Evolutionary conservation across 2,329 filamentous ascomycete species (phyloP), one percentile per base, ranked within the genome.

Genomic region (Penicillium sp.): DNA sequence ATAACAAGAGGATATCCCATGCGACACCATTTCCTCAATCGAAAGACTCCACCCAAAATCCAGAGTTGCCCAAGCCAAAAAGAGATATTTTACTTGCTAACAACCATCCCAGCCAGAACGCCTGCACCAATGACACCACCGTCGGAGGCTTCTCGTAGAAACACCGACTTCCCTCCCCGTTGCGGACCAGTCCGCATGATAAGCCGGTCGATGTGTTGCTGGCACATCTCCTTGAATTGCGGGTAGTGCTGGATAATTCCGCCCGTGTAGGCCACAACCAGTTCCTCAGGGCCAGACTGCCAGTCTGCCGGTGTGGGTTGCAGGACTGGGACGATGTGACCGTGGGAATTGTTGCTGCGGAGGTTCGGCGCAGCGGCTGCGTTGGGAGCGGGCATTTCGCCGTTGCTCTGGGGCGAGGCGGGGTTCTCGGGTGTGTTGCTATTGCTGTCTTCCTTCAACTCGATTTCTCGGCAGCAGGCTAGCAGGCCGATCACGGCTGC

Each of bases 191-290:
- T 74, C 30, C 71, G 65, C 72, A 76, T 74, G 18, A 81, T 74
- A 13, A 81, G 67, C 4, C 73, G 70, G 54, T 90, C 84, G 44
- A 92, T 77, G 64, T 88, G 88, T 13, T 72, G 63, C 68, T 91
- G 87, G 57, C 86, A 90, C 61, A 87, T 86, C 40, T 76, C 72
- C 38, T 89, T 76, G 69, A 89, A 91, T 60, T 88, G 81, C 43
- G 89, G 88, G 63, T 90, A 90, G 63, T 89, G 84, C n/a, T 85
- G 82, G 53, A 92, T 92, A 63, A 88, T 90, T 6, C 88, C 87
- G 28, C 89, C 89, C 0, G 89, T 90, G 65, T 90, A 92, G 1
- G 88, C 89, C 20, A 92, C 86, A 1, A 89, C 84, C 27, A 92
- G 69, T 60, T 89, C 85, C 54, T 83, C 79, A 0, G 73, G 69